These are phyloP conservation scores for Ceratobasidium sp. DNA, from an alignment of 1,284 basidiomycete genomes.

Conservation along the genomic window DNA sequence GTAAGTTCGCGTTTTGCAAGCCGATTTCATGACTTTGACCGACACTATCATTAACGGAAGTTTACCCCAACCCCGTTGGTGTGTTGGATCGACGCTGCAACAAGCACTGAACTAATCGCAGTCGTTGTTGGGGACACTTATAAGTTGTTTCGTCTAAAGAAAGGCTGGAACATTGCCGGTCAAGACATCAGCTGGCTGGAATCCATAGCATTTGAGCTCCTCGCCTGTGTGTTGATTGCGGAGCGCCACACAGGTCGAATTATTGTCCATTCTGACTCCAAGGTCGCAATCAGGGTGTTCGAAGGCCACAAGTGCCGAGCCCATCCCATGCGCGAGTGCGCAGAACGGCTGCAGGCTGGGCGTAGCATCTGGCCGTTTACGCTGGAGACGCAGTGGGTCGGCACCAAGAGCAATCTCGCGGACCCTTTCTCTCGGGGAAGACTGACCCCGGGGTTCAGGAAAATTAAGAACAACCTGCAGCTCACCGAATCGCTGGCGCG, in stretches of 20 bases:
- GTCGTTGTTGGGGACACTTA: constrained; percentile 10
- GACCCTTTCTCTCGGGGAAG: constrained; percentile 4
- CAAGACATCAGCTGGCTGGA: constrained; percentile 18
- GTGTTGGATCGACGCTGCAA: constrained; percentile 25
- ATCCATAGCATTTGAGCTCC: constrained; percentile 14
- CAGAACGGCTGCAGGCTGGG: not conserved
- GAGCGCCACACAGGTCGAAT: not conserved
- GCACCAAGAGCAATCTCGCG: constrained; percentile 11
- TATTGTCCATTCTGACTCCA: constrained; percentile 8
- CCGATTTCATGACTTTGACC: too few relatives aligned
- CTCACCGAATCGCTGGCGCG: not conserved
- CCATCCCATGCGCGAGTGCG: constrained; percentile 2
- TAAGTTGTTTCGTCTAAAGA: constrained; percentile 10
- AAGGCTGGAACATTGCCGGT: constrained; percentile 9
- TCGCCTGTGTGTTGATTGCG: constrained; percentile 9
- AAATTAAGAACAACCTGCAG: not conserved
- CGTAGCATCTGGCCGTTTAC: constrained; percentile 6
- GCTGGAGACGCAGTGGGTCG: not conserved
- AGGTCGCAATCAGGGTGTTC: not conserved
- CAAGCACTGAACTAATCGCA: constrained; percentile 12
- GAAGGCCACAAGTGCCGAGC: not conserved
- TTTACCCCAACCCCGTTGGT: not conserved
- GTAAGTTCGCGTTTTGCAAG: too few relatives aligned
- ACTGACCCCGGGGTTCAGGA: not conserved
- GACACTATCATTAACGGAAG: not conserved